phyloP scores from a whole-genome alignment of 345 rosid species.

The Acer saccharum region DNA sequence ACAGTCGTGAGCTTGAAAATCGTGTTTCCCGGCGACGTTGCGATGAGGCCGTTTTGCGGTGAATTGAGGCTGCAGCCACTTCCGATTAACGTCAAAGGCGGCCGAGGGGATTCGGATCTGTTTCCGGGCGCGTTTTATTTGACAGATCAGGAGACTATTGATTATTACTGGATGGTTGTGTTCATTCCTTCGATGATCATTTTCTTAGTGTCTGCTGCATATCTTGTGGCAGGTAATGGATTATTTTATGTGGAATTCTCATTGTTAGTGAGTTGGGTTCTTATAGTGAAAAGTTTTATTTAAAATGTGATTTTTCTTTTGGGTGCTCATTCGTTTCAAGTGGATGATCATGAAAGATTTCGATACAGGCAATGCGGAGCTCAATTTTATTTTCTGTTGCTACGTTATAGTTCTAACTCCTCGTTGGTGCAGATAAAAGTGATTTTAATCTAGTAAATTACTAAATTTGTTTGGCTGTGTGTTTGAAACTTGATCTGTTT shows the following conservation, averaged over 20 bases:
- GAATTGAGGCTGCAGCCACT: conserved; percentile 58
- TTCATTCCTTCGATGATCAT: conserved; percentile 63
- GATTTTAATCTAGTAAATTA: not conserved
- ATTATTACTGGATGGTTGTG: conserved; percentile 90
- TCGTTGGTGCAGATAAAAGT: not conserved
- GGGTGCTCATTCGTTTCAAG: not conserved
- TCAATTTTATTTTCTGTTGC: conserved; percentile 1
- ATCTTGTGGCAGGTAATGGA: conserved; percentile 72
- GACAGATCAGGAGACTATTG: conserved; percentile 89
- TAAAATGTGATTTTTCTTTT: not conserved
- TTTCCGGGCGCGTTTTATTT: conserved; percentile 72
- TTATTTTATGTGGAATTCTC: not conserved
- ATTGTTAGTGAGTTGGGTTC: not conserved
- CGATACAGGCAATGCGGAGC: not conserved
- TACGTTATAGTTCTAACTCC: not conserved
- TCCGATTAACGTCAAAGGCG: conserved; percentile 49
- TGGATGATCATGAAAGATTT: not conserved
- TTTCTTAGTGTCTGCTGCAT: conserved; percentile 64
- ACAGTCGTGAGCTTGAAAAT: conserved; percentile 72
- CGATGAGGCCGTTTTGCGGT: conserved; percentile 75
- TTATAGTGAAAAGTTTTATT: not conserved
- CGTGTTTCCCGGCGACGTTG: conserved; percentile 62
- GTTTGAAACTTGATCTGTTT: not conserved
- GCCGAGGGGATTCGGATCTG: conserved; percentile 56
- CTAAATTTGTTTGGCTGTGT: not conserved